Evolutionary conservation across 164 flowering plant species (phyloP), one percentile per base, ranked within the genome.

Genomic region (Macadamia tetraphylla): DNA sequence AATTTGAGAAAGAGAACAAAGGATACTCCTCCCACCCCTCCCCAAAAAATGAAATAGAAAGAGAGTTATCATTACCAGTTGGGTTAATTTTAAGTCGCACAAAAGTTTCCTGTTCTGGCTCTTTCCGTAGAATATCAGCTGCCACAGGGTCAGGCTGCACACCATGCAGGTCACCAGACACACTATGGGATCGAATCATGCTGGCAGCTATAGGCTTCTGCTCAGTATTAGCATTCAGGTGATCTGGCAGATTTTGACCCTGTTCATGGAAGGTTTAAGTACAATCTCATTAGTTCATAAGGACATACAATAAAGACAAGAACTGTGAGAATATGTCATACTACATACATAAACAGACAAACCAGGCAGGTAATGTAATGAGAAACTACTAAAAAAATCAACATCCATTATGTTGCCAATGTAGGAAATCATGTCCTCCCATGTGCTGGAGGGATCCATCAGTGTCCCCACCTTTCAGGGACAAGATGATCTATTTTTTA

Each of bases 61-160:
- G 13, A n/a, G 46, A 18, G 64, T 14, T 18, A 8, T 46, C 31
- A 71, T 57, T 89, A 95, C 99, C 98, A 64, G 32, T 70, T 58
- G 97, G 99, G 12, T 87, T 64, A 67, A 95, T 83, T 67, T 73
- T 85, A 68, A 95, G 82, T 17, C 93, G 85, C 6, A 84, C 90
- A 83, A 92, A 92, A 65, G 80, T 88, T 78, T 92, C 98, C 12
- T 92, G 98, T 81, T 92, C 98, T 46, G 98, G 98, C 65, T 88
- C 96, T 81, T 90, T 92, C 78, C 98, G 81, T 1, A 95, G 81
- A 75, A 95, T 92, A 81, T 95, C 99, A 74, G 99, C 99, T 57
- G 99, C 97, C 66, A 95, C 81, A 56, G 99, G 98, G 65, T 91
- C 94, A 72, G 97, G 98, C 67, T 81, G 99, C 63, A 91, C 94